Evolutionary conservation across 768 basidiomycete genomes (phyloP), one percentile per base, ranked within the genome.

Genomic region (Boletus bicolor): DNA sequence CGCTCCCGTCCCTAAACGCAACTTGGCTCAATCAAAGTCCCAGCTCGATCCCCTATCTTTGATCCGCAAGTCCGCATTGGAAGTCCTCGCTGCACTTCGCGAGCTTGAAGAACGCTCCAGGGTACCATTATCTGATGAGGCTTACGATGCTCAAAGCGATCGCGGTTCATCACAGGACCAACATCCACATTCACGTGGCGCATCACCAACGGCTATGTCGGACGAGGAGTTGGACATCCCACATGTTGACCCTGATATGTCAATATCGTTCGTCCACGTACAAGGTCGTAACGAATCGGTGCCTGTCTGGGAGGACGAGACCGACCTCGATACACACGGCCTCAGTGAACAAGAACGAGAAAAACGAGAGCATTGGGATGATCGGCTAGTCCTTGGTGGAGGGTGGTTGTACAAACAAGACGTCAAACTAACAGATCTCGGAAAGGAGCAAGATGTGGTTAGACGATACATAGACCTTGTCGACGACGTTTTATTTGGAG

Each of bases 331-430:
- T 12, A 68, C 75, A 5, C 76, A 75, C 19, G 76, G 75, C 34
- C 72, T 79, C 43, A 77, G 76, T 57, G 80, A 81, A 57, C 76
- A 76, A 49, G 76, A 78, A 46, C 67, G 65, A 47, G 81, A 83
- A 63, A 86, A 85, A 68, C 78, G 79, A 39, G 87, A 89, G 58
- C 74, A 78, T 17, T 93, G 91, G 91, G 91, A 93, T 63, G 87
- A 92, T 65, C 77, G 84, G 36, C 78, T 93, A 11, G 85, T 91
- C 0, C 76, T 93, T 12, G 87, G 88, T 26, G 85, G 86, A 30
- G 91, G 91, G 6, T 93, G 91, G 89, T 65, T 93, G 51, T 93
- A 93, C 66, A 78, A 73, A 54, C 86, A 85, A 64, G 85, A 89
- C 62, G 64, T 91, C 52, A 70, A 63, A 15, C 70, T 86, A 34